phyloP scores from a whole-genome alignment of 2,329 filamentous ascomycete genomes.

The Madurella mycetomatis region DNA sequence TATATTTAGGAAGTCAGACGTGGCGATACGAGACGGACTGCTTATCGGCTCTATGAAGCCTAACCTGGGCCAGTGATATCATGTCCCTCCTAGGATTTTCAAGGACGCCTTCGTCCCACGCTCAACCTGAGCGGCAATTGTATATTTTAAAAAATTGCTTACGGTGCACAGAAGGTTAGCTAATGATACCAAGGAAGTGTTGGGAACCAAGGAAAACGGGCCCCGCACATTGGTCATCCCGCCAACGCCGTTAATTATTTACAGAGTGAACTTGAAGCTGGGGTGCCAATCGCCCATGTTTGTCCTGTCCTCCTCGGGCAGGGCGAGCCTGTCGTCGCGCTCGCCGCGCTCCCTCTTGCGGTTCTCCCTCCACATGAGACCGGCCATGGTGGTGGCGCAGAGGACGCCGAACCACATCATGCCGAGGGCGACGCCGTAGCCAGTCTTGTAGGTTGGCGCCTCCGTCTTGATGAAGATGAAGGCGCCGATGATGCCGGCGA shows the following conservation, averaged over 20 bases:
- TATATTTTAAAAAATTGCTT: no score
- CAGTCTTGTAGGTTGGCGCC: slow-evolving; percentile 34
- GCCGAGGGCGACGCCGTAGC: slow-evolving; percentile 33
- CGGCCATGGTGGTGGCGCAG: slow-evolving; percentile 35
- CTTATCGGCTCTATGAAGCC: no score
- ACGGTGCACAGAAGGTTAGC: no score
- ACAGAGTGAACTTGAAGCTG: slow-evolving; percentile 40
- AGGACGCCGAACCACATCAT: slow-evolving; percentile 32
- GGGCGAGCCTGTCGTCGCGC: slow-evolving; percentile 39
- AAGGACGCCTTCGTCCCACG: no score
- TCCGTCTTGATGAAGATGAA: slow-evolving; percentile 34
- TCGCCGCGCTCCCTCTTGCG: slow-evolving; percentile 42
- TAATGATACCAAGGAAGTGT: no score
- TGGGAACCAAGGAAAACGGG: no score
- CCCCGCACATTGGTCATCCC: no score
- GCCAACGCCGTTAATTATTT: not conserved
- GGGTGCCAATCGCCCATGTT: slow-evolving; percentile 52
- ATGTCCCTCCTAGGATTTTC: no score
- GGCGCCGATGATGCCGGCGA: slow-evolving; percentile 35
- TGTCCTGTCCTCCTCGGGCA: slow-evolving; percentile 35
- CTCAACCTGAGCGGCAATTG: no score
- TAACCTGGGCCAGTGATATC: no score
- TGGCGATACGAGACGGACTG: no score
- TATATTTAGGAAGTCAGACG: no score
- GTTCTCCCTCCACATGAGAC: slow-evolving; percentile 42